phyloP scores from a whole-genome alignment of 2,329 filamentous ascomycete genomes.

The Myriangium duriaei region DNA sequence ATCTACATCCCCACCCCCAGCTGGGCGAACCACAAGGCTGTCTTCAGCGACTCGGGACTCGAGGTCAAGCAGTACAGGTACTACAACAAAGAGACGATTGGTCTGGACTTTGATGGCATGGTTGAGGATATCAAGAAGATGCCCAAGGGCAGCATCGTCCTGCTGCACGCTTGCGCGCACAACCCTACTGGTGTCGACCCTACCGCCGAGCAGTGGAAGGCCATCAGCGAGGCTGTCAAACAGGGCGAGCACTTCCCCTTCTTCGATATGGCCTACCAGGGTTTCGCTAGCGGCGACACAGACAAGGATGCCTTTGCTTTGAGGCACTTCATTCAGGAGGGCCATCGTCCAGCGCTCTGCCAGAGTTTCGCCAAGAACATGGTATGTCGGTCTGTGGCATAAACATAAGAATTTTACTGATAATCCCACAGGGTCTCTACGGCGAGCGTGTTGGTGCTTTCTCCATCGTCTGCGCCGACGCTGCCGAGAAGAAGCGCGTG shows the following conservation, averaged over 20 bases:
- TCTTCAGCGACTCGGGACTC: slow-evolving; percentile 88
- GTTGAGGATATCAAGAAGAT: slow-evolving; percentile 80
- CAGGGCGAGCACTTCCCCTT: slow-evolving; percentile 80
- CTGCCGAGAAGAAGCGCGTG: slow-evolving; percentile 87
- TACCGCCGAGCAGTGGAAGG: slow-evolving; percentile 78
- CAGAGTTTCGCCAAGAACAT: slow-evolving; percentile 99
- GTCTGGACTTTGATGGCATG: slow-evolving; percentile 92
- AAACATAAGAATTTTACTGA: neutral
- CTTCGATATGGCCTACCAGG: slow-evolving; percentile 99
- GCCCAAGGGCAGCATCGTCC: slow-evolving; percentile 73
- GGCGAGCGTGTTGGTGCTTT: slow-evolving; percentile 97
- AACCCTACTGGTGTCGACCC: slow-evolving; percentile 97
- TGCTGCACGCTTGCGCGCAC: slow-evolving; percentile 95
- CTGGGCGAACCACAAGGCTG: slow-evolving; percentile 96
- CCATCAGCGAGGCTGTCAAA: slow-evolving; percentile 81
- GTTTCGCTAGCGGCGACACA: slow-evolving; percentile 86
- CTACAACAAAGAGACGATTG: slow-evolving; percentile 98
- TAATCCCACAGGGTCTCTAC: slow-evolving; percentile 64
- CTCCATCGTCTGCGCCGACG: slow-evolving; percentile 73
- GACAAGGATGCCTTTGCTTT: slow-evolving; percentile 89
- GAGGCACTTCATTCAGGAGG: slow-evolving; percentile 83
- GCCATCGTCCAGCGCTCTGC: slow-evolving; percentile 74
- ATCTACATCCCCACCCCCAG: slow-evolving; percentile 94
- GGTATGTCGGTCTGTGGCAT: slow-evolving; percentile 37
- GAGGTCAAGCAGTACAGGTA: slow-evolving; percentile 93